Conservation (phyloP, 106 monocot genomes). For the Ottelia alismoides region DNA sequence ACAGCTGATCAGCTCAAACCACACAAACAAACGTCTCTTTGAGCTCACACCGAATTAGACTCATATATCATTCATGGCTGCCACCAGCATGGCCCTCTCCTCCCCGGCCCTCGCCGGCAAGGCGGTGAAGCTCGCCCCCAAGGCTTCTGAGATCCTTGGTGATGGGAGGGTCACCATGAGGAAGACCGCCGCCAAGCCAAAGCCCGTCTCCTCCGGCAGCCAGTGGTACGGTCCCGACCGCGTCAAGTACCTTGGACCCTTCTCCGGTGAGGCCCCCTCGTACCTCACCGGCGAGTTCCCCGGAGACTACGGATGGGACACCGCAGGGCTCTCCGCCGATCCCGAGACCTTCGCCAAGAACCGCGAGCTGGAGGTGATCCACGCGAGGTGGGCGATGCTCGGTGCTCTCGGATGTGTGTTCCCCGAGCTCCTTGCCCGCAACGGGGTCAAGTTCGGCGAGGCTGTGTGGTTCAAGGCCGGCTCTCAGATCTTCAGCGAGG, state of each 20-base stretch:
- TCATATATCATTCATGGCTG: too few relatives aligned
- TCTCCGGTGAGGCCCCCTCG: constrained; percentile 21
- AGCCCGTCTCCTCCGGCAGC: constrained; percentile 10
- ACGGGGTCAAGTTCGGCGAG: constrained; percentile 20
- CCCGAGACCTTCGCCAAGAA: constrained; percentile 14
- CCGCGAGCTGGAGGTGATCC: constrained; percentile 14
- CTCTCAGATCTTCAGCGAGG: constrained; percentile 18
- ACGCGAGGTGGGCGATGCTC: constrained; percentile 7
- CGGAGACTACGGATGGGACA: constrained; percentile 26
- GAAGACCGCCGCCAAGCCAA: too few relatives aligned
- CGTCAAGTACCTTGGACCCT: constrained; percentile 28
- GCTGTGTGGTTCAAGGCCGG: constrained; percentile 21
- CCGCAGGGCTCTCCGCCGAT: constrained; percentile 11
- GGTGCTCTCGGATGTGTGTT: constrained; percentile 15
- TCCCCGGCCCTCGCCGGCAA: too few relatives aligned
- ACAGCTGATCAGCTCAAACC: too few relatives aligned
- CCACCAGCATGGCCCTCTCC: too few relatives aligned
- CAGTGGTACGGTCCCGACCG: constrained; percentile 18
- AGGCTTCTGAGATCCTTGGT: too few relatives aligned
- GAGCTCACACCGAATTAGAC: too few relatives aligned
- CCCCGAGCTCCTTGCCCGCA: constrained; percentile 19
- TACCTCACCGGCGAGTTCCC: constrained; percentile 56
- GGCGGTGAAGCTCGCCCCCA: too few relatives aligned
- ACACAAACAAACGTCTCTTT: too few relatives aligned
- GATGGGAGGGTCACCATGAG: too few relatives aligned